A percentile compares a stretch with the other conserved stretches of the same genome.
Evolutionary conservation across 192 early-diverging fungal genomes (phyloP).

Genomic region (Podila epicladia): DNA sequence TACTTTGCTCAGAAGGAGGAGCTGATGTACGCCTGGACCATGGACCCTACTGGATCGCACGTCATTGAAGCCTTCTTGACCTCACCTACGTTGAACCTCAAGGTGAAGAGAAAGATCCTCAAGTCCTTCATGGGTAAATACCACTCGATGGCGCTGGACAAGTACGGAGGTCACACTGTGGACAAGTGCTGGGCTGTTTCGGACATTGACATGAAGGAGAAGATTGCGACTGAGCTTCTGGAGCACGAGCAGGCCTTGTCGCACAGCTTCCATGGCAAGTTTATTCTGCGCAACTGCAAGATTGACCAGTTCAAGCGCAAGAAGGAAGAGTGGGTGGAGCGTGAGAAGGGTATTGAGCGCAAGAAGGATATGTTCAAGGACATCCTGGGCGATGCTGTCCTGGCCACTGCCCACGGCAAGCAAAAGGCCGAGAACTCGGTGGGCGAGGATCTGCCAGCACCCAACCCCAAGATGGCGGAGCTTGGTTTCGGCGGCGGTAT

Average conservation of each 20-base stretch:
- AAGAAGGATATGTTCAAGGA: constrained; percentile 85
- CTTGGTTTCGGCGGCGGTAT: constrained; percentile 65
- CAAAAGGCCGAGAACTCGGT: constrained; percentile 25
- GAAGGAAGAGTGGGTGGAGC: constrained; percentile 82
- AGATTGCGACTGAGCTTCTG: constrained; percentile 78
- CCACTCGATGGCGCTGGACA: constrained; percentile 70
- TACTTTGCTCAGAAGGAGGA: constrained; percentile 65
- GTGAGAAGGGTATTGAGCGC: constrained; percentile 75
- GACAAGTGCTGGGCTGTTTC: constrained; percentile 81
- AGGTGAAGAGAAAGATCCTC: constrained; percentile 75
- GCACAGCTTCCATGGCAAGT: constrained; percentile 74
- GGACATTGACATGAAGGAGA: constrained; percentile 78
- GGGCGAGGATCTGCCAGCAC: constrained; percentile 32
- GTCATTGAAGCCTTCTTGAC: constrained; percentile 75
- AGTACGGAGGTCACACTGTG: constrained; percentile 82
- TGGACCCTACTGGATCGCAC: constrained; percentile 76
- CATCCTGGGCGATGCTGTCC: constrained; percentile 66
- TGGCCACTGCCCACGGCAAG: constrained; percentile 37
- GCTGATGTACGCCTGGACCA: constrained; percentile 64
- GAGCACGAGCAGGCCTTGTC: constrained; percentile 62
- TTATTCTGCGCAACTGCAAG: constrained; percentile 80
- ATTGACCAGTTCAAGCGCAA: constrained; percentile 79
- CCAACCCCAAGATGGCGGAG: constrained; percentile 61
- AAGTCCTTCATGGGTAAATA: constrained; percentile 65
- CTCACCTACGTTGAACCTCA: constrained; percentile 61